Base-by-base conservation (phyloP, 2,329 filamentous ascomycete species). In the Passalora sequoiae region DNA sequence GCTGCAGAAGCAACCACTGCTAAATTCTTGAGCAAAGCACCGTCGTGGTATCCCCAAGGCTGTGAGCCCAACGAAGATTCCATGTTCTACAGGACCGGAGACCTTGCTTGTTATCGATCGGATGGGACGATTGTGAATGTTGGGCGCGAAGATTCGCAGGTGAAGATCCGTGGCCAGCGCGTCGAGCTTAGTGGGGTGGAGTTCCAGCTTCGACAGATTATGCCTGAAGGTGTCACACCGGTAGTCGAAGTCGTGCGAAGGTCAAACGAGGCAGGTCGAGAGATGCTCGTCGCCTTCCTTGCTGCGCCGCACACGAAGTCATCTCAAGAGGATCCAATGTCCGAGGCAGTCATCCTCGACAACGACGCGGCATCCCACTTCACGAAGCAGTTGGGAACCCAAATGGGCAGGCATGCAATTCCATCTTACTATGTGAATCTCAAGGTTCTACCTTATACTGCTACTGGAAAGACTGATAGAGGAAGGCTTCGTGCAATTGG, bases 151-250 rank as follows among this genome's bases (percentile, higher is more conserved):
- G 87, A 91, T 54, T 81, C 83, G 44, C 85, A 91, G 62, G 71
- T 89, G 38, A 92, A 91, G 60, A 71, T 94, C 9, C 77, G 84
- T 24, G 86, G 87, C 0, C 83, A 89, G 52, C 71, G 84, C 30
- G 80, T 94, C 20, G 86, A 92, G 58, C 73, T 88, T 10, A 75
- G 77, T 1, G 87, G 91, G 57, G 81, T 94, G 36, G 83, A 80
- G 46, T 30, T 32, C 28, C 22, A 40, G 20, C 25, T 40, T 6
- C 38, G 38, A 10, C 22, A 40, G 38, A 40, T 40, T 25, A 9
- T 30, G 24, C 38, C 27, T 16, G 15, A 15, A 10, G 19, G 15
- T 9, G 38, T 40, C 2, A 30, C 22, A 9, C 25, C 24, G 10
- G 25, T 40, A 3, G 38, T 40, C 4, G 38, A 40, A 16, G 9